Percentiles rank a stretch among this genome's conserved stretches.
phyloP scores from a whole-genome alignment of 1,139 yeast species.

The Saccharomyces pastorianus region DNA sequence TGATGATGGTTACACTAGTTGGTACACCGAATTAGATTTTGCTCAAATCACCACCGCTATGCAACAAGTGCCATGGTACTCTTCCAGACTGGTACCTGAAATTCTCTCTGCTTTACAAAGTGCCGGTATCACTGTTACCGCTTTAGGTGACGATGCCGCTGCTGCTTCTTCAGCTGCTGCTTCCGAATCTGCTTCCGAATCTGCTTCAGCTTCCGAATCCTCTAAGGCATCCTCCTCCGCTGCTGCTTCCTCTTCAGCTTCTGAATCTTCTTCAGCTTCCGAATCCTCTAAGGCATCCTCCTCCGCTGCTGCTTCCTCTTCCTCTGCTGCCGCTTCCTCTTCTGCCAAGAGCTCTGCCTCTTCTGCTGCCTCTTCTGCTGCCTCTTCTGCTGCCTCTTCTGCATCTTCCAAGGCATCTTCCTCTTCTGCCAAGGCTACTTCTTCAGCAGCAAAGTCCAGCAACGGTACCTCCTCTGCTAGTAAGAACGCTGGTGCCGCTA shows the following conservation, averaged over 20 bases:
- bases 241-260: no score
- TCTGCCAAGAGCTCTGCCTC: slow-evolving; percentile 2
- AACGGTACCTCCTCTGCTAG: slow-evolving; percentile 5
- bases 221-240: no score
- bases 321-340: slow-evolving; percentile 10
- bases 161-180: background rate
- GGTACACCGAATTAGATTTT: slow-evolving; percentile 11
- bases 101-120: slow-evolving; percentile 33
- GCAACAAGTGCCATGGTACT: slow-evolving; percentile 37
- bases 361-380: slow-evolving; percentile 6
- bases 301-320: slow-evolving; percentile 8
- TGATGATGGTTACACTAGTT: slow-evolving; percentile 25
- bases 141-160: slow-evolving; percentile 8
- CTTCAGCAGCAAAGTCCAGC: slow-evolving; percentile 4
- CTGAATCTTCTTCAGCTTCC: no score
- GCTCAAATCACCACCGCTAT: slow-evolving; percentile 29
- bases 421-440: slow-evolving; percentile 7
- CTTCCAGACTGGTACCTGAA: slow-evolving; percentile 22
- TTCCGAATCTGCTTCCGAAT: slow-evolving; percentile 10
- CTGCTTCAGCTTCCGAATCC: no score
- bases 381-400: slow-evolving; percentile 10
- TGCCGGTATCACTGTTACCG: slow-evolving; percentile 14
- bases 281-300: background rate
- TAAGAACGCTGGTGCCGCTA: slow-evolving; percentile 2
- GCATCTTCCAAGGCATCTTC: slow-evolving; percentile 8